phyloP scores from a whole-genome alignment of 352 stramenopile species.

The Phytophthora pinifolia region DNA sequence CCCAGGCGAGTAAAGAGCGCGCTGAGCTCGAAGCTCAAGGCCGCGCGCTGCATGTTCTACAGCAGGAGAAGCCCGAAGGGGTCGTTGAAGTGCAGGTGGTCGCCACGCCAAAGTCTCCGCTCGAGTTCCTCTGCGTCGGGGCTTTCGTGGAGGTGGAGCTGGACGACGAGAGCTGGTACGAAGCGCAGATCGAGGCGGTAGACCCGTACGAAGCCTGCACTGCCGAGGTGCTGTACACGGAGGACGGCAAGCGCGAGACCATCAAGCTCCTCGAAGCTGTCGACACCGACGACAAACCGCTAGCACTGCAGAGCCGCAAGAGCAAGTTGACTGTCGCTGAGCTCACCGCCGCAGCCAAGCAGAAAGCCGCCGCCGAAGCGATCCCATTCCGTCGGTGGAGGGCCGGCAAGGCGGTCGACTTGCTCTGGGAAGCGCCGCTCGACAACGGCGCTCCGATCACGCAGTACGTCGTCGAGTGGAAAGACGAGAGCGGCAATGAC shows the following conservation, averaged over 20 bases:
- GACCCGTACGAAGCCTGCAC: constrained; percentile 65
- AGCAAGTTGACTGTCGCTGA: constrained; percentile 38
- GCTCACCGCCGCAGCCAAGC: constrained; percentile 47
- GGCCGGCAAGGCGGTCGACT: constrained; percentile 68
- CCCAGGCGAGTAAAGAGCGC: constrained; percentile 44
- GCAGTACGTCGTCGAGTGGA: constrained; percentile 75
- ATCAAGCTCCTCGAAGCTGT: constrained; percentile 59
- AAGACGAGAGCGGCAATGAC: constrained; percentile 44
- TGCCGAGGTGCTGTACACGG: constrained; percentile 58
- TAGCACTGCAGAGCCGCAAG: constrained; percentile 1
- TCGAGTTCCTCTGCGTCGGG: constrained; percentile 67
- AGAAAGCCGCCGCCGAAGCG: constrained; percentile 32
- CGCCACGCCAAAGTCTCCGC: constrained; percentile 46
- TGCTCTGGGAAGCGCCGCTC: constrained; percentile 63
- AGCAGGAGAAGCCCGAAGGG: constrained; percentile 64
- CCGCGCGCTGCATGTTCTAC: constrained; percentile 43
- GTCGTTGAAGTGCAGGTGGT: constrained; percentile 55
- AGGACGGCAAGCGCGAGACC: constrained; percentile 64
- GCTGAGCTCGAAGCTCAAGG: constrained; percentile 44
- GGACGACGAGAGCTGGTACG: constrained; percentile 76
- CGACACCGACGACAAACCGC: constrained; percentile 22
- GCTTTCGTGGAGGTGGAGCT: constrained; percentile 65
- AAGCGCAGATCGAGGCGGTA: constrained; percentile 51
- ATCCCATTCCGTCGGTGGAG: constrained; percentile 69
- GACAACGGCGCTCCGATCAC: constrained; percentile 65